These are phyloP conservation scores for Zygoascus hellenicus DNA, from an alignment of 1,139 yeast genomes.

Conservation along the genomic window DNA sequence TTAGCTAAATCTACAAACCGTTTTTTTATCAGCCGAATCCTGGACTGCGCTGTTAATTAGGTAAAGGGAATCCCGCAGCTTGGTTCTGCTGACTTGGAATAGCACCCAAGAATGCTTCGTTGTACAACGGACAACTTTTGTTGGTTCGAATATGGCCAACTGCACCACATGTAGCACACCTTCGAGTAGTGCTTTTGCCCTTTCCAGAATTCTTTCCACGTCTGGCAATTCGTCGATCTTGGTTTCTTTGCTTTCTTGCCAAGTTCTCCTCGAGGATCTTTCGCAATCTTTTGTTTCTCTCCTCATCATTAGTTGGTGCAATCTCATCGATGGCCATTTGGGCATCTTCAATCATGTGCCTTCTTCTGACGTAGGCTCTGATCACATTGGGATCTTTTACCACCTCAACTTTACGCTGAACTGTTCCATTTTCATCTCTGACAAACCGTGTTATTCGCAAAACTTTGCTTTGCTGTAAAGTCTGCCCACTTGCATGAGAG, in stretches of 20 bases:
- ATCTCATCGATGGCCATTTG: slow-evolving; percentile 61
- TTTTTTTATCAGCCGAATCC: background rate
- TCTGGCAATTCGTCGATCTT: slow-evolving; percentile 54
- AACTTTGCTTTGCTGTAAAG: slow-evolving; percentile 37
- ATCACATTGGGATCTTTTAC: slow-evolving; percentile 82
- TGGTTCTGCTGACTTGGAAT: slow-evolving; percentile 11
- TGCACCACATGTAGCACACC: slow-evolving; percentile 94
- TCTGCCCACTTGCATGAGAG: slow-evolving; percentile 27
- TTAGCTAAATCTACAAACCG: slow-evolving; percentile 3
- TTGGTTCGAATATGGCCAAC: slow-evolving; percentile 92
- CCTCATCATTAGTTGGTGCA: slow-evolving; percentile 79
- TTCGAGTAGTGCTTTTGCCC: slow-evolving; percentile 66
- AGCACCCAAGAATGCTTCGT: slow-evolving; percentile 31
- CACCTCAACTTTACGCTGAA: slow-evolving; percentile 75
- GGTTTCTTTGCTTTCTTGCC: slow-evolving; percentile 75
- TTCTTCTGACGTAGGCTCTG: slow-evolving; percentile 73
- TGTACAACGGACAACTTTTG: slow-evolving; percentile 81
- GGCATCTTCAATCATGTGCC: slow-evolving; percentile 69
- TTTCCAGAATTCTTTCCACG: slow-evolving; percentile 37
- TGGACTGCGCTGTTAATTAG: background rate
- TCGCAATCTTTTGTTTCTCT: slow-evolving; percentile 70
- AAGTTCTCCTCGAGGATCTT: slow-evolving; percentile 76
- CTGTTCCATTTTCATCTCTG: slow-evolving; percentile 77
- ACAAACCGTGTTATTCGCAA: slow-evolving; percentile 74
- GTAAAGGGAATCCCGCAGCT: slow-evolving; percentile 7